Conservation (phyloP, 2,329 filamentous ascomycete species). For the Ilyonectria robusta region DNA sequence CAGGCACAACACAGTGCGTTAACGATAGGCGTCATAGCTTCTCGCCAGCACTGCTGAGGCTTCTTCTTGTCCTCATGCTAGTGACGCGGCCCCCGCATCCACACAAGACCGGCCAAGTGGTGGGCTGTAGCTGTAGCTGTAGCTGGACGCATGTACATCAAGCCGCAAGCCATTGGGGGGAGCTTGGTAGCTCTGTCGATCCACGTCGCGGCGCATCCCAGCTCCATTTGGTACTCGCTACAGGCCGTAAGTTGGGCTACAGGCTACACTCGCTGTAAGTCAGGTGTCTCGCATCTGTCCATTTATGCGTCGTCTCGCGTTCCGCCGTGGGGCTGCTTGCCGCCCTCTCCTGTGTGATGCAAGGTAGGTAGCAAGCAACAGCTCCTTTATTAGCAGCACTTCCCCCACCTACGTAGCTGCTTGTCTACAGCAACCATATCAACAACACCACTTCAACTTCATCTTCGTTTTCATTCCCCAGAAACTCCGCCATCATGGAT, state of each 20-base stretch:
- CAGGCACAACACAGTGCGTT: neutral
- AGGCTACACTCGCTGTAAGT: neutral
- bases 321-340: neutral
- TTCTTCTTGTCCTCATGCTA: neutral
- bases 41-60: neutral
- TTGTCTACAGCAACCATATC: conserved; percentile 7
- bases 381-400: conserved; percentile 25
- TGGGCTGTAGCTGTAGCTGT: neutral
- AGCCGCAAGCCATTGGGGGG: neutral
- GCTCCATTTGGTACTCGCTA: neutral
- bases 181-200: conserved; percentile 17
- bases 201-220: conserved; percentile 38
- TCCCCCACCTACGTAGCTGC: neutral
- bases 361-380: neutral
- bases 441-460: neutral
- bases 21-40: neutral
- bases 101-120: neutral
- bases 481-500: conserved; percentile 52
- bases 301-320: neutral
- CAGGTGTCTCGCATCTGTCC: neutral
- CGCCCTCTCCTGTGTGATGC: neutral
- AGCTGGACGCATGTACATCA: neutral
- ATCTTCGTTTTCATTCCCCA: neutral
- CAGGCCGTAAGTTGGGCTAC: neutral
- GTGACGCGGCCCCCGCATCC: neutral